Conservation (phyloP, 495 filamentous ascomycete genomes). For the Podospora pseudocomata region DNA sequence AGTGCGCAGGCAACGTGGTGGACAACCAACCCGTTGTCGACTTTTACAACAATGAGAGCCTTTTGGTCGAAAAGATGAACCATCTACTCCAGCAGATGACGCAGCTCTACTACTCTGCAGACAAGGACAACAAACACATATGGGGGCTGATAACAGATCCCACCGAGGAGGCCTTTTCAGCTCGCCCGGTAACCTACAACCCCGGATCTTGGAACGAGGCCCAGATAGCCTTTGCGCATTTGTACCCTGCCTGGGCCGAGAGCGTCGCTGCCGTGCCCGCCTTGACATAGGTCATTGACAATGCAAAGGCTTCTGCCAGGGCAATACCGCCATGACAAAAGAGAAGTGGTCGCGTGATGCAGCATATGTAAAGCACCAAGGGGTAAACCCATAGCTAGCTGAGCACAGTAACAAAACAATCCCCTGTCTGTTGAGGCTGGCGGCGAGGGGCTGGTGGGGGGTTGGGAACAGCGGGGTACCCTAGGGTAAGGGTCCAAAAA, state of each 20-base stretch:
- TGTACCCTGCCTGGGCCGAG: slow-evolving; percentile 19
- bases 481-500: not conserved
- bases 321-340: too few species aligned
- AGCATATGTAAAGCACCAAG: too few species aligned
- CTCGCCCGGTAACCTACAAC: not conserved
- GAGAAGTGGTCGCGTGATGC: too few species aligned
- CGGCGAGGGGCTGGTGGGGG: not conserved
- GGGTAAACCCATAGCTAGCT: not conserved
- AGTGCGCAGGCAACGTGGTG: slow-evolving; percentile 8
- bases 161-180: slow-evolving; percentile 3
- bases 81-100: slow-evolving; percentile 5
- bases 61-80: not conserved
- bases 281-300: not conserved
- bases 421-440: not conserved
- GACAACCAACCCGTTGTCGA: slow-evolving; percentile 10
- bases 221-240: slow-evolving; percentile 12
- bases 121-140: slow-evolving; percentile 12
- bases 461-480: not conserved
- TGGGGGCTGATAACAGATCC: slow-evolving; percentile 14
- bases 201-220: slow-evolving; percentile 15
- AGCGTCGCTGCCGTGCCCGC: slow-evolving; percentile 3
- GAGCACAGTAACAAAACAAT: not conserved
- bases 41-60: not conserved
- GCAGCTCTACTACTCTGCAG: not conserved
- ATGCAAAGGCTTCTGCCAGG: not conserved